Evolutionary conservation across 1,284 basidiomycete genomes (phyloP).

Genomic region (Fomitopsis palustris): DNA sequence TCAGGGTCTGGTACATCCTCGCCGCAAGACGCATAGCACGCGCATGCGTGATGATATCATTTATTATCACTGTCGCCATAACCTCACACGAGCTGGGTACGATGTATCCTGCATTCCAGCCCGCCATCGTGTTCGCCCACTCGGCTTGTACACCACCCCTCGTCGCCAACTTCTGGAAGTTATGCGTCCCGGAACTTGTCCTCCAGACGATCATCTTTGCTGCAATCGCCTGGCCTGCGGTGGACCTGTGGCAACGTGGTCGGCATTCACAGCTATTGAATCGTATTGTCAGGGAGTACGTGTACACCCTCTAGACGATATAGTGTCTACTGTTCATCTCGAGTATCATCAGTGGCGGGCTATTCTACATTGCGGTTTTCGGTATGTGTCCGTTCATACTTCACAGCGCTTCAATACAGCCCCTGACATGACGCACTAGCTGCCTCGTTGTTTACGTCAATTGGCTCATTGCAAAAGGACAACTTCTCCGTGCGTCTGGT

Average conservation of each 20-base stretch:
- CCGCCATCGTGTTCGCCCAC: conserved; percentile 7
- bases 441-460: not conserved
- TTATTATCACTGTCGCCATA: conserved; percentile 6
- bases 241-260: not conserved
- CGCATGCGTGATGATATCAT: conserved; percentile 11
- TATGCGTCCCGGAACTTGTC: conserved; percentile 1
- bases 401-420: not conserved
- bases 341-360: not conserved
- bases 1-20: conserved; percentile 26
- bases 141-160: conserved; percentile 9
- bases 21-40: conserved; percentile 14
- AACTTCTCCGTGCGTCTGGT: not conserved
- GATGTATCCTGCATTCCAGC: conserved; percentile 15
- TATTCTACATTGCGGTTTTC: conserved; percentile 4
- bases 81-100: conserved; percentile 6
- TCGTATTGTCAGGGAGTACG: conserved; percentile 2
- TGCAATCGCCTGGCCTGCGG: not conserved
- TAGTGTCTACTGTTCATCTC: not conserved
- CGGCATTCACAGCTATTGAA: not conserved
- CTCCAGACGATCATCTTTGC: conserved; percentile 2
- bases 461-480: not conserved
- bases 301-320: not conserved
- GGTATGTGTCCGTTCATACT: not conserved
- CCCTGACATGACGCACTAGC: not conserved
- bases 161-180: conserved; percentile 4